A percentile compares a stretch with the other conserved stretches of the same genome.
Evolutionary conservation across 805 yeast species (phyloP).

Genomic region (Saturnispora bothae): DNA sequence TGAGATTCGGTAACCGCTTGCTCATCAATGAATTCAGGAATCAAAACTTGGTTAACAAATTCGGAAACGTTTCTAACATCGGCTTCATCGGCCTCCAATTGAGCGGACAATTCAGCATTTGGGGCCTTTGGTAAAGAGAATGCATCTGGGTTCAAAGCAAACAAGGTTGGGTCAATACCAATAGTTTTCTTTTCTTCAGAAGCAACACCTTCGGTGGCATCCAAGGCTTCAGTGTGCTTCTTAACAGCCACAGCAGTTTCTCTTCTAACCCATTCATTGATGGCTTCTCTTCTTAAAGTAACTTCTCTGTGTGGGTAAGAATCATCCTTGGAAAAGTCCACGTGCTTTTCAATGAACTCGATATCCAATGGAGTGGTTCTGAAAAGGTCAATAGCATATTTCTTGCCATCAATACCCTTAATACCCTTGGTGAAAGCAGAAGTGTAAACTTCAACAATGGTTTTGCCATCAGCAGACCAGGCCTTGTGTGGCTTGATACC

Average conservation of each 20-base stretch:
- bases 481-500: slow-evolving; percentile 67
- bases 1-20: slow-evolving; percentile 37
- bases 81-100: slow-evolving; percentile 40
- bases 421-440: slow-evolving; percentile 81
- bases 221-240: slow-evolving; percentile 37
- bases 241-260: slow-evolving; percentile 46
- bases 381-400: slow-evolving; percentile 75
- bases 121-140: slow-evolving; percentile 37
- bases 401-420: slow-evolving; percentile 73
- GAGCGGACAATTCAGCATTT: slow-evolving; percentile 27
- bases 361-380: slow-evolving; percentile 80
- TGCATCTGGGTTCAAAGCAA: slow-evolving; percentile 72
- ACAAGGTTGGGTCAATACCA: slow-evolving; percentile 41
- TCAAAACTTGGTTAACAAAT: slow-evolving; percentile 45
- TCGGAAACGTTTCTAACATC: slow-evolving; percentile 62
- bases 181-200: slow-evolving; percentile 34
- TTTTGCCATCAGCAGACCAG: slow-evolving; percentile 34
- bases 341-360: slow-evolving; percentile 55
- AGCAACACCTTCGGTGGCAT: slow-evolving; percentile 19
- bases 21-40: slow-evolving; percentile 53
- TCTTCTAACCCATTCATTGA: slow-evolving; percentile 80
- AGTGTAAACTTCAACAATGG: slow-evolving; percentile 42
- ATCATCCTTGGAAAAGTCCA: slow-evolving; percentile 30
- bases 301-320: slow-evolving; percentile 78
- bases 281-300: slow-evolving; percentile 75